Conservation (phyloP, 2,329 filamentous ascomycete species). For the Talaromyces sp. region DNA sequence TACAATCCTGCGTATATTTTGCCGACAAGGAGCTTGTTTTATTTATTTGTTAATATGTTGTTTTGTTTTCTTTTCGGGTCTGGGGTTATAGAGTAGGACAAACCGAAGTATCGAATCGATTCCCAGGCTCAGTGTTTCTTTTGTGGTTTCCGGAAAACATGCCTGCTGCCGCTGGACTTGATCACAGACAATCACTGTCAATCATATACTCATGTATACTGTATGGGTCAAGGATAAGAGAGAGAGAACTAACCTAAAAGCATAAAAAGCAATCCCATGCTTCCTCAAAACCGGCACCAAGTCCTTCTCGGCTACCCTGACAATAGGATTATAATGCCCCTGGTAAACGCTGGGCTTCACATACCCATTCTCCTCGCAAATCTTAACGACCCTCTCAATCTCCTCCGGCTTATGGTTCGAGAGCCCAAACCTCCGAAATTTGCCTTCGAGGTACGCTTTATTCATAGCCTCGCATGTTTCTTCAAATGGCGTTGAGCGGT, state of each 20-base stretch:
- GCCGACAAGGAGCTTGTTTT: not conserved
- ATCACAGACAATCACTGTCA: too few species aligned
- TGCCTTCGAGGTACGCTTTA: not conserved
- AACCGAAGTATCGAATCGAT: not conserved
- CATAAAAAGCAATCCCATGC: not conserved
- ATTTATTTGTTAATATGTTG: not conserved
- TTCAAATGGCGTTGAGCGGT: not conserved
- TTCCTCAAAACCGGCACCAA: not conserved
- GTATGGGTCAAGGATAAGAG: too few species aligned
- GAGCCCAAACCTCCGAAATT: not conserved
- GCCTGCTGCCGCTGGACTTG: not conserved
- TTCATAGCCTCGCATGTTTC: not conserved
- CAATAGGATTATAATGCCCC: not conserved
- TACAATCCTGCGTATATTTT: not conserved
- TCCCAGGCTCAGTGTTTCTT: not conserved
- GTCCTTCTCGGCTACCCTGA: not conserved
- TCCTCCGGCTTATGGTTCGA: not conserved
- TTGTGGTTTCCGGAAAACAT: not conserved
- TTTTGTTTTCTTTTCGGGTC: too few species aligned
- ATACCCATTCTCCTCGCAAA: not conserved
- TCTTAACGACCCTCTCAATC: not conserved
- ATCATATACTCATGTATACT: too few species aligned
- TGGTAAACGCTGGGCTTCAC: not conserved
- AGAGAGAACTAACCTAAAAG: not conserved
- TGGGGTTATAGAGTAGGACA: not conserved